Evolutionary conservation across 148 eudicot genomes (phyloP), one percentile per base, ranked within the genome.

Genomic region (Cornus suecica): DNA sequence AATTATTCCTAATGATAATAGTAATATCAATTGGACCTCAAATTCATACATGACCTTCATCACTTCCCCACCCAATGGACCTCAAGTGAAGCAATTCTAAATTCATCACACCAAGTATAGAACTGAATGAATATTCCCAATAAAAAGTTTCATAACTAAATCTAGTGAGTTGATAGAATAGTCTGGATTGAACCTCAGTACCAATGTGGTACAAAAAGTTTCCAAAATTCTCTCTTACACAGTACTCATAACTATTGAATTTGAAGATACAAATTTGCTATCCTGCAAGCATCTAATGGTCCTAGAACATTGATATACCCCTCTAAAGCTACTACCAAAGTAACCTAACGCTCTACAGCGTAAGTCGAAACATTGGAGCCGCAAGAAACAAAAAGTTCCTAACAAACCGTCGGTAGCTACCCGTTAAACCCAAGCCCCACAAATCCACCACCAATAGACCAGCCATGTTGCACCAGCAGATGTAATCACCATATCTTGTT

Each of bases 401-500:
- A n/a, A n/a, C n/a, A n/a, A n/a, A n/a, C n/a, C n/a, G n/a, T n/a
- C n/a, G n/a, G n/a, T n/a, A n/a, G n/a, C n/a, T n/a, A n/a, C n/a
- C n/a, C n/a, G n/a, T n/a, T n/a, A n/a, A n/a, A n/a, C n/a, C n/a
- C n/a, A 48, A 48, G 54, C 54, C 54, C 54, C 20, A 13, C 13
- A 48, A 48, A 13, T 16, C 54, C 54, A 48, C 20, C 20, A 4
- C 13, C 54, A 48, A 48, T 0, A 48, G 18, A 48, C 54, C 54
- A 48, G 20, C 54, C 54, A 16, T 48, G 15, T 16, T 48, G 54
- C 54, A 48, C 54, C 54, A 48, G 20, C 54, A 48, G 54, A 11
- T 48, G 54, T 11, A 48, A 86, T 89, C 85, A 91, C 96, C 95
- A 93, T 66, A 93, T 82, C 89, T 87, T 93, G 56, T 83, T 87